Evolutionary conservation across 2,329 filamentous ascomycete genomes (phyloP), one percentile per base, ranked within the genome.

Genomic region (Nigrospora oryzae): DNA sequence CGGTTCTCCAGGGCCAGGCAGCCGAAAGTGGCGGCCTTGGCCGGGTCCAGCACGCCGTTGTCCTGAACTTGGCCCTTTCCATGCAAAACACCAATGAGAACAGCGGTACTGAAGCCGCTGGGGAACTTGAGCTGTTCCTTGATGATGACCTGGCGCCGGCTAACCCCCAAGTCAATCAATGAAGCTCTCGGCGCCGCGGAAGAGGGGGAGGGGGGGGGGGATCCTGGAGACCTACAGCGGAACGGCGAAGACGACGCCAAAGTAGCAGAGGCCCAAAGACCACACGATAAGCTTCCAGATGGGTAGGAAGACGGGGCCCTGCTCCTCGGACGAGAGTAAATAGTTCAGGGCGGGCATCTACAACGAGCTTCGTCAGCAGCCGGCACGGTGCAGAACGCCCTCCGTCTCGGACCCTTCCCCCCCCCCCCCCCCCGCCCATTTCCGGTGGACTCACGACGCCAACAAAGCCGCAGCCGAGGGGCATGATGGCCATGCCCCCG

Each of bases 211-310:
- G 6, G 19, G 19, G 6, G 19, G 19, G 6, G 19, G 19, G 19
- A 6, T 6, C 6, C 19, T 23, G 19, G 33, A 35, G 14, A 53
- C 69, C 65, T 61, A 75, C 73, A 97, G 61, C 1, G 93, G 93
- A 13, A 98, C 91, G 1, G 90, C 93, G 68, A 98, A 97, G 1
- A 97, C 84, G 1, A 97, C 93, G 0, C 93, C 93, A 60, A 98
- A 98, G 58, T 97, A 91, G 61, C 90, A 96, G 14, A 98, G 78
- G 0, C 93, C 93, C 44, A 98, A 63, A 23, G 89, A 86, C 93
- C 93, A 98, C 8, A 96, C 63, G 7, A 95, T 81, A 51, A 96
- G 68, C 62, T 89, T 89, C 70, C 81, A 79, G 34, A 87, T 74
- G 33, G 81, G 79, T 38, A 95, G 67, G 44, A 77, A 70, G 15